Evolutionary conservation across 371 early-diverging fungal species (phyloP), one percentile per base, ranked within the genome.

Genomic region (Phascolomyces articulosus): DNA sequence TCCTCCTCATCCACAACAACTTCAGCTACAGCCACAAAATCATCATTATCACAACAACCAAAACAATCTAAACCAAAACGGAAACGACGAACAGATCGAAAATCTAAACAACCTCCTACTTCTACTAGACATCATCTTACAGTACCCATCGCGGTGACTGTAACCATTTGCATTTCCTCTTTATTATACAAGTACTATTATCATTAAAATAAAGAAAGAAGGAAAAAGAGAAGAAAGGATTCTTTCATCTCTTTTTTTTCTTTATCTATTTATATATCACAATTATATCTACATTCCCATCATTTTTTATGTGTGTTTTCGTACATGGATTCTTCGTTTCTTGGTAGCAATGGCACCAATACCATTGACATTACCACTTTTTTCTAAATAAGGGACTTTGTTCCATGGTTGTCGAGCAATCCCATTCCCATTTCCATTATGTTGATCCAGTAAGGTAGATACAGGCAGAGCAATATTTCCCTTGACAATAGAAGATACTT

Each of bases 401-500:
- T 72, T 69, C 85, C 85, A 86, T 1, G 82, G 80, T 3, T 81
- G 72, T 26, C 79, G 77, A 9, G 81, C 78, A 9, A 86, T 71
- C 0, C 82, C 84, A 27, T 24, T 65, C 3, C 72, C 72, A 26
- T 71, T 75, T n/a, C 72, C 77, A 7, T 71, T 69, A 10, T 61
- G 69, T 29, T 71, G 68, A 54, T 83, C 85, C 28, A 85, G 53
- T 64, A 81, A 75, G 9, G 70, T 62, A 57, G 75, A 75, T 2
- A 81, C 55, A 8, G 87, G 85, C 64, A 87, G 63, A n/a, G 81
- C 78, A 10, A 84, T 38, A 16, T 84, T 73, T 0, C 89, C 90
- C 31, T 88, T 85, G 0, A 90, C 83, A 23, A 94, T 60, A 16
- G 80, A 73, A 57, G 88, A 87, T 11, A 89, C 91, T 49, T 83